Conservation (phyloP, 108 stramenopile genomes). For the Pseudonitzschia delicatissima region DNA sequence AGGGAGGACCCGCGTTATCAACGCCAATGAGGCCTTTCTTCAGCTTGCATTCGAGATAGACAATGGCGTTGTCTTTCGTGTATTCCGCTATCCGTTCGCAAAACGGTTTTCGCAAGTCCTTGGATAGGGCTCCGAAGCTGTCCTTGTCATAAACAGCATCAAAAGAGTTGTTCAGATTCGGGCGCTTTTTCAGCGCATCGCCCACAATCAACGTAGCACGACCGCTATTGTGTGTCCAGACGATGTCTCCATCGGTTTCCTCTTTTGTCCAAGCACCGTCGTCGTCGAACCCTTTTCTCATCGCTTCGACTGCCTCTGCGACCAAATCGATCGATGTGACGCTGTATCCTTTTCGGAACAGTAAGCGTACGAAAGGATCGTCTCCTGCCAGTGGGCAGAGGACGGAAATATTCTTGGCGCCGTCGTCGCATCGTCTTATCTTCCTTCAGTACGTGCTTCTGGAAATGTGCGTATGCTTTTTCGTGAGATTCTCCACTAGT, state of each 20-base stretch:
- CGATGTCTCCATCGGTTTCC: background rate
- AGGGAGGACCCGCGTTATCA: constrained; percentile 38
- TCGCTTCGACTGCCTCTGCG: constrained; percentile 43
- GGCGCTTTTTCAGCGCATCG: constrained; percentile 34
- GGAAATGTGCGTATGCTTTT: constrained; percentile 35
- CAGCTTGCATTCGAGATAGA: constrained; percentile 48
- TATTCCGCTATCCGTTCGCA: constrained; percentile 48
- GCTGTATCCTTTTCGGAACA: constrained; percentile 40
- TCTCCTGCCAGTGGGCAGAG: constrained; percentile 59
- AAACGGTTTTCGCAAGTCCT: constrained; percentile 30
- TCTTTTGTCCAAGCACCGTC: background rate
- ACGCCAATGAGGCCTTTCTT: constrained; percentile 20
- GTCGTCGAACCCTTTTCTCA: constrained; percentile 37
- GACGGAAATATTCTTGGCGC: constrained; percentile 21
- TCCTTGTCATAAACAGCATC: constrained; percentile 63
- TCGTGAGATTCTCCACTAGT: constrained; percentile 32
- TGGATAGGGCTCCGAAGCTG: constrained; percentile 48
- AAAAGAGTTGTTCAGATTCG: constrained; percentile 34
- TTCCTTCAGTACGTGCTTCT: background rate
- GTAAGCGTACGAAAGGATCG: constrained; percentile 43
- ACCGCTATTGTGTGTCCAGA: constrained; percentile 50
- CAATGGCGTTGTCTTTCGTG: constrained; percentile 27
- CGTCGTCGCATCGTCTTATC: background rate
- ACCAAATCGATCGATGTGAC: constrained; percentile 59
- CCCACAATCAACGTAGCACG: constrained; percentile 47